Evolutionary conservation across 768 basidiomycete genomes (phyloP).

Genomic region (Tylopilus sp.): DNA sequence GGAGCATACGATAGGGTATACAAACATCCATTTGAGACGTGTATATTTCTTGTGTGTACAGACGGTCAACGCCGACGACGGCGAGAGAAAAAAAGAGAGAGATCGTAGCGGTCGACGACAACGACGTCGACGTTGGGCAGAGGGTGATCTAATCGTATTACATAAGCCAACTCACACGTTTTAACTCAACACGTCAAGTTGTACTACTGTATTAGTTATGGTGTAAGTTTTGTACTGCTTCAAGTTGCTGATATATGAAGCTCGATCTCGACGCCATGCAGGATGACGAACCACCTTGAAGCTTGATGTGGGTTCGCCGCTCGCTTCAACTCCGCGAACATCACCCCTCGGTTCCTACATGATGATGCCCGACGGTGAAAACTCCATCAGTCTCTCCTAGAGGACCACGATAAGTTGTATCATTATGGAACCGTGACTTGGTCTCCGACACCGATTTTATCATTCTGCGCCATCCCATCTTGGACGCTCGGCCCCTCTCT

Average conservation of each 20-base stretch:
- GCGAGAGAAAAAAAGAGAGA: conserved; percentile 8
- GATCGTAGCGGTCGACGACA: conserved; percentile 10
- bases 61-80: conserved; percentile 9
- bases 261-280: neutral
- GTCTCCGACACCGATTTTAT: conserved; percentile 23
- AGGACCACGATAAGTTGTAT: conserved; percentile 26
- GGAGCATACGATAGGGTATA: neutral
- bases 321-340: conserved; percentile 16
- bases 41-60: conserved; percentile 3
- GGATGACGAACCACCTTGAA: conserved; percentile 12
- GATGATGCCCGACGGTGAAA: conserved; percentile 13
- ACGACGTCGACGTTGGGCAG: conserved; percentile 30
- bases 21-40: conserved; percentile 38
- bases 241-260: too few species aligned
- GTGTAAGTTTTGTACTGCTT: too few species aligned
- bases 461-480: conserved; percentile 20
- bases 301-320: neutral
- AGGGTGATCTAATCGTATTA: conserved; percentile 38
- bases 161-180: conserved; percentile 27
- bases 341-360: too few species aligned
- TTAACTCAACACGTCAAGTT: neutral
- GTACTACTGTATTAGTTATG: too few species aligned
- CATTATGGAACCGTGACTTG: conserved; percentile 14
- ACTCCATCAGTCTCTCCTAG: conserved; percentile 12
- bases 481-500: conserved; percentile 12